A percentile compares a stretch with the other conserved stretches of the same genome.
These are phyloP conservation scores for Penicillium steckii DNA, from an alignment of 495 filamentous ascomycete species.

Conservation along the genomic window DNA sequence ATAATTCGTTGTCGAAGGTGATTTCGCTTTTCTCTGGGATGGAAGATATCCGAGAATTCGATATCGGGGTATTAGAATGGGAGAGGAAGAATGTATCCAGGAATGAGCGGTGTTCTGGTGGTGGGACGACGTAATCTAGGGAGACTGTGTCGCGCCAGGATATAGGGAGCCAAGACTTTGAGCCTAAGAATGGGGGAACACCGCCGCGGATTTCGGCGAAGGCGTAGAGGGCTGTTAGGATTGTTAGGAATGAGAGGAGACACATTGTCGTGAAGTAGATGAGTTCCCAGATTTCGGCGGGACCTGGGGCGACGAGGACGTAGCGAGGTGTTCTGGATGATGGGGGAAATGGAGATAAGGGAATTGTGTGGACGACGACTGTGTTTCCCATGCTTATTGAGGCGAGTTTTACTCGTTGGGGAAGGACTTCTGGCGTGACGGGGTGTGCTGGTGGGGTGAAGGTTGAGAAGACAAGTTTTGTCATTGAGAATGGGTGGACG, in stretches of 20 bases:
- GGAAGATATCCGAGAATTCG: neutral
- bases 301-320: conserved; percentile 59
- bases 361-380: conserved; percentile 79
- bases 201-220: conserved; percentile 66
- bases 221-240: conserved; percentile 62
- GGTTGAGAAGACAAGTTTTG: conserved; percentile 75
- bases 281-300: conserved; percentile 47
- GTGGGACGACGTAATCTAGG: conserved; percentile 13
- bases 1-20: conserved; percentile 7
- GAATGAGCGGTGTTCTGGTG: conserved; percentile 16
- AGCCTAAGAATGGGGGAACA: conserved; percentile 55
- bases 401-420: conserved; percentile 73
- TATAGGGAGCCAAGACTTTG: conserved; percentile 43
- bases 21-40: neutral
- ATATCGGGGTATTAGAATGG: neutral
- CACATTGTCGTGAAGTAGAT: conserved; percentile 48
- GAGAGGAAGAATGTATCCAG: conserved; percentile 14
- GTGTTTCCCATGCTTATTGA: conserved; percentile 84
- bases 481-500: conserved; percentile 84
- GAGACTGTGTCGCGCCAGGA: conserved; percentile 32
- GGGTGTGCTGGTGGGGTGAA: conserved; percentile 58
- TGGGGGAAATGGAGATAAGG: conserved; percentile 57
- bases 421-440: conserved; percentile 41
- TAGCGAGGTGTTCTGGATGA: conserved; percentile 59
- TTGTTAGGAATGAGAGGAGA: conserved; percentile 52